phyloP scores from a whole-genome alignment of 2,329 filamentous ascomycete species.

The Trichophyton schoenleinii region DNA sequence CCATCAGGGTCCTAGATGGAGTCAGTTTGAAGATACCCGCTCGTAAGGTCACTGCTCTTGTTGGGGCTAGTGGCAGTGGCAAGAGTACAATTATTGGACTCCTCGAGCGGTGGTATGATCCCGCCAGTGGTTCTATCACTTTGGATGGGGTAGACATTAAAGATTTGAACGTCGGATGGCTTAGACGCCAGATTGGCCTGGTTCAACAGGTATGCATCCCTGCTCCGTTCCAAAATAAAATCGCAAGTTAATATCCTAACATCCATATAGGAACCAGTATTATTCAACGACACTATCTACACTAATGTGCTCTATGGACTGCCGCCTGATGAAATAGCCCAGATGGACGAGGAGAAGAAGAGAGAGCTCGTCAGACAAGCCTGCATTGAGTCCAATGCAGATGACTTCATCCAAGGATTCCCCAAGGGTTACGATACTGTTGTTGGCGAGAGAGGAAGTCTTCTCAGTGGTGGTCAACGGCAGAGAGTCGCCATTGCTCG shows the following conservation, averaged over 20 bases:
- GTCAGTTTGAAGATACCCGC: slow-evolving; percentile 35
- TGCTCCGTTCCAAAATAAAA: background rate
- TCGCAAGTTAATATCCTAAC: slow-evolving; percentile 14
- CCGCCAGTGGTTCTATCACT: slow-evolving; percentile 36
- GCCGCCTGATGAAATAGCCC: slow-evolving; percentile 59
- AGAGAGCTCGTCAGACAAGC: slow-evolving; percentile 56
- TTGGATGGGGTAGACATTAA: slow-evolving; percentile 40
- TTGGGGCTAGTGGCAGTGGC: slow-evolving; percentile 47
- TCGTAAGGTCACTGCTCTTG: slow-evolving; percentile 43
- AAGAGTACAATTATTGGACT: slow-evolving; percentile 47
- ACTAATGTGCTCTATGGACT: slow-evolving; percentile 70
- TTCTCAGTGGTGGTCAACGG: slow-evolving; percentile 80
- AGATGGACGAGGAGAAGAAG: slow-evolving; percentile 50
- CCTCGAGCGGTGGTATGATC: slow-evolving; percentile 47
- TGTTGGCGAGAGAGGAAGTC: slow-evolving; percentile 74
- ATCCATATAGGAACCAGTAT: slow-evolving; percentile 59
- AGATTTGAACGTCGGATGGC: slow-evolving; percentile 35
- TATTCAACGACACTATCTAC: slow-evolving; percentile 70
- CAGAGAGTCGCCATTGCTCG: slow-evolving; percentile 80
- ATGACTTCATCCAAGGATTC: slow-evolving; percentile 65
- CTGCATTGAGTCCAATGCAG: slow-evolving; percentile 73
- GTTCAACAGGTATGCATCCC: slow-evolving; percentile 24
- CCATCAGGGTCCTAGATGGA: slow-evolving; percentile 31
- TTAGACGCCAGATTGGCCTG: slow-evolving; percentile 39
- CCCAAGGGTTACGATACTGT: slow-evolving; percentile 77